Conservation (phyloP, 2,329 filamentous ascomycete genomes). For the Zarea fungicola region DNA sequence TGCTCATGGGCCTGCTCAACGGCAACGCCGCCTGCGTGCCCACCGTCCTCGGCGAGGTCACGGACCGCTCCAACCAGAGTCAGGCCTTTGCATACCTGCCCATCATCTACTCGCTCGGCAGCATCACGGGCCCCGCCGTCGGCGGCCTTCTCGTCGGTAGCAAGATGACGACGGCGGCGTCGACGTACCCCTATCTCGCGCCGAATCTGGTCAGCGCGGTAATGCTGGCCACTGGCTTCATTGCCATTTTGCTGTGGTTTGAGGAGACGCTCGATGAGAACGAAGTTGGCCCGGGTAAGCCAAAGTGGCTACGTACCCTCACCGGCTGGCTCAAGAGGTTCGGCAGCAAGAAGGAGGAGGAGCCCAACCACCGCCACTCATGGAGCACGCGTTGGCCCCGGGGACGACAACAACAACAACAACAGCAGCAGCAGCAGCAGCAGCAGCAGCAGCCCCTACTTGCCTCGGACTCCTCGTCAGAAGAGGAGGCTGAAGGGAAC, state of each 20-base stretch:
- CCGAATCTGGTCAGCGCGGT: constrained; percentile 76
- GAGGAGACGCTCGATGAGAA: constrained; percentile 63
- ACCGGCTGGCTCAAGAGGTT: constrained; percentile 21
- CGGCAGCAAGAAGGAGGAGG: background rate
- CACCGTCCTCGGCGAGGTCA: constrained; percentile 90
- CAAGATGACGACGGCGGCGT: constrained; percentile 44
- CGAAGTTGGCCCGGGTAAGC: constrained; percentile 25
- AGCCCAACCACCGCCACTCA: constrained; percentile 23
- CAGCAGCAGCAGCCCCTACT: constrained; percentile 27
- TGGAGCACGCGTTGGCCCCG: constrained; percentile 37
- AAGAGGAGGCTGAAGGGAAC: constrained; percentile 19
- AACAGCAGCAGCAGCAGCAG: no score
- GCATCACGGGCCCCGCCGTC: constrained; percentile 87
- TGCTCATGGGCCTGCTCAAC: constrained; percentile 87
- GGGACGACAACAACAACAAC: constrained; percentile 18
- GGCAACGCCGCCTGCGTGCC: constrained; percentile 93
- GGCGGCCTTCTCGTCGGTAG: constrained; percentile 75
- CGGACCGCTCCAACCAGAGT: constrained; percentile 91
- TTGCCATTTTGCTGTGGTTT: constrained; percentile 72
- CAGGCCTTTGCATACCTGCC: constrained; percentile 90
- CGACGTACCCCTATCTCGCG: constrained; percentile 72
- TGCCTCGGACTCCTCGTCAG: constrained; percentile 20
- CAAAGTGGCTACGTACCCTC: constrained; percentile 29
- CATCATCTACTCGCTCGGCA: constrained; percentile 91
- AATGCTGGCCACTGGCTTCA: constrained; percentile 66